Base-by-base conservation (phyloP, 768 basidiomycete species). In the Leccinum broughii region DNA sequence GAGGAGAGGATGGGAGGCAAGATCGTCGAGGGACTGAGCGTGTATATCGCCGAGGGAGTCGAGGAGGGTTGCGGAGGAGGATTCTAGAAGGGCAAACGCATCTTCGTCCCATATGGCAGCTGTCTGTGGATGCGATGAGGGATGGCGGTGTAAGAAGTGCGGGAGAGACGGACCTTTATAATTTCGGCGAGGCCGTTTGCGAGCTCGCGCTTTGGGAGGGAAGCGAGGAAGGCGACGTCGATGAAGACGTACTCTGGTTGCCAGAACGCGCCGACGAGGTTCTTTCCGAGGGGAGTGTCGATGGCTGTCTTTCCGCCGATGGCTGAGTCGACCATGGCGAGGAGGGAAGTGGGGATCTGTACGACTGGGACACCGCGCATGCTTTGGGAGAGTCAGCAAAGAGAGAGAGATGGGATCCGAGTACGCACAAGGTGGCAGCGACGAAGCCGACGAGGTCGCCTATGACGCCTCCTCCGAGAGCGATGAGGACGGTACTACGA, bases 171-270 rank as follows among this genome's bases (percentile, higher is more conserved):
- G 58, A 93, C 95, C 85, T 99, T 99, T 71, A 98, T 88, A 3
- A 98, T 90, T 74, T 99, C 96, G 1, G 97, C 96, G 90, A 99
- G 96, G 39, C 97, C 96, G 69, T 98, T 98, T n/a, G 93, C 91
- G 62, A 98, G 93, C 73, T 98, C 97, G 56, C 96, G 82, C 34
- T 86, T 75, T 0, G 95, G 95, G 2, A 99, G 86, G 1, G 93
- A 95, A 69, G 95, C 93, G 58, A 99, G 84, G 81, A 97, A 96
- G 2, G 95, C 90, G 26, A 92, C 90, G 72, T 99, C 97, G 65
- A 98, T 96, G 77, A 99, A 99, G 71, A 98, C 89, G 79, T 89
- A 98, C 67, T 91, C 86, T 0, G 97, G 97, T 75, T 98, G 96
- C 93, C 94, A 95, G 80, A 98, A 99, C 5, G 96, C 91, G 60